Conservation (phyloP, 768 basidiomycete species). For the Agaricus sinodeliciosus region DNA sequence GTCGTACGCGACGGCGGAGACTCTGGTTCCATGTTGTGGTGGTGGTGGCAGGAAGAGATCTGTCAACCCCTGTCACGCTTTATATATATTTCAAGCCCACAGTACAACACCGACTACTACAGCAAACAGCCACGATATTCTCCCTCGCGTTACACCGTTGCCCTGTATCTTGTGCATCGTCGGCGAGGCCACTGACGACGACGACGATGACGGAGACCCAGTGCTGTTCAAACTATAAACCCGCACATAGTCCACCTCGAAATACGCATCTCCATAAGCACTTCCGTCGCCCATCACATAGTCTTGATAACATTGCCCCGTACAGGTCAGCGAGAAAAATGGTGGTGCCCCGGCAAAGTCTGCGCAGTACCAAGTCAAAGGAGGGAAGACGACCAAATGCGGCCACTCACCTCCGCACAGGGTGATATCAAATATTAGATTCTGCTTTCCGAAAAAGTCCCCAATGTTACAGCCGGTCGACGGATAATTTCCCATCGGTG, state of each 20-base stretch:
- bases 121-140: no score
- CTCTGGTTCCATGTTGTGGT: conserved; percentile 25
- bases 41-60: not conserved
- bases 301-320: conserved; percentile 9
- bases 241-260: conserved; percentile 13
- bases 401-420: conserved; percentile 10
- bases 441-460: conserved; percentile 8
- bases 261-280: conserved; percentile 10
- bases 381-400: not conserved
- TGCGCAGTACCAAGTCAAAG: not conserved
- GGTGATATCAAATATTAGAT: conserved; percentile 9
- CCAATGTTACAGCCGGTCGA: conserved; percentile 5
- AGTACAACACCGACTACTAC: no score
- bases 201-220: not conserved
- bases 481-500: conserved; percentile 10
- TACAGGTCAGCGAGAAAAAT: conserved; percentile 13
- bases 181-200: no score
- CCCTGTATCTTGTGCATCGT: no score
- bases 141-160: no score
- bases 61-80: not conserved
- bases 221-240: conserved; percentile 1
- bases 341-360: conserved; percentile 2
- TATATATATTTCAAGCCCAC: no score
- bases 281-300: conserved; percentile 8
- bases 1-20: conserved; percentile 47